Base-by-base conservation (phyloP, 2,329 filamentous ascomycete species). In the Fusarium citri region DNA sequence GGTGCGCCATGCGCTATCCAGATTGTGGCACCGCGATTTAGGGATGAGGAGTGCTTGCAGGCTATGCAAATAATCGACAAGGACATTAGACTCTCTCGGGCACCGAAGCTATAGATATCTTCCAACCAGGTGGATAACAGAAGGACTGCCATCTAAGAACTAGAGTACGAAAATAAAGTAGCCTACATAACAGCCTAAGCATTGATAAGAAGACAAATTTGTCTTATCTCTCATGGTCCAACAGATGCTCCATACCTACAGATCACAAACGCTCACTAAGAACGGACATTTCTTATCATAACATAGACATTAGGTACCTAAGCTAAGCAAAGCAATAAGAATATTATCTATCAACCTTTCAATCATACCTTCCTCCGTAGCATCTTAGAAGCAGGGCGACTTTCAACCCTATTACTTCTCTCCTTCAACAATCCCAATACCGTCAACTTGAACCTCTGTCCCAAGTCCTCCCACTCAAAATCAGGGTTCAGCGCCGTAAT, bases 11-110 rank as follows among this genome's bases (percentile, higher is more conserved):
- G 64, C 0, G 55, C 72, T 1, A 51, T 74, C 0, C 72, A 74
- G 31, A 57, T 74, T 1, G 56, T 74, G 4, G 68, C 72, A 0
- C 69, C 72, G 1, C 53, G 68, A 0, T 74, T 63, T 6, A 66
- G 60, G n/a, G 72, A 74, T 9, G 72, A 74, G 11, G 72, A 74
- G 26, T 74, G 72, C 18, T 25, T 74, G 3, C 59, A 37, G 8
- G 72, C 72, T 1, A 74, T 74, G 72, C 28, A 42, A 0, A 68
- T 72, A 11, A 59, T 74, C 3, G 72, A 74, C 1, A 57, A 55
- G 23, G 47, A 55, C 7, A 60, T 71, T 5, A 46, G 22, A 18
- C 3, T 22, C 0, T 23, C 46, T 0, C 22, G 20, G 2, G 23
- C 31, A 18, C 12, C 50, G 18, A 65, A 65, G 8, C 45, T 65